Base-by-base conservation (phyloP, 768 basidiomycete species). In the Rhizopogon salebrosus region DNA sequence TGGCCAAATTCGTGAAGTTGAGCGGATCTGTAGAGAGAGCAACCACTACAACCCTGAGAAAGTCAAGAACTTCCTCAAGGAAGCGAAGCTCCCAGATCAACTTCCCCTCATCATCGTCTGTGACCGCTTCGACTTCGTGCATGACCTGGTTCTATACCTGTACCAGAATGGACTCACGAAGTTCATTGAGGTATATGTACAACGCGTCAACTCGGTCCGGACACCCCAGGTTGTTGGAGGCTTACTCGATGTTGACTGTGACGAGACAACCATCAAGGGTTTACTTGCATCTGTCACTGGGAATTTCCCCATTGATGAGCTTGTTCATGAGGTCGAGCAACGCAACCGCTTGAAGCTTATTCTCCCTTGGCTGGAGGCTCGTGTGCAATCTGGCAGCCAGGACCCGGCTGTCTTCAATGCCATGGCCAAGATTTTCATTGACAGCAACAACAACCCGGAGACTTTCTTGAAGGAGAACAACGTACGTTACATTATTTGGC, bases 1-100 rank as follows among this genome's bases (percentile, higher is more conserved):
- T 26, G 95, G 95, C 38, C 97, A 98, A 68, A 94, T 99, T 60
- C 89, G 97, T 45, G 97, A 99, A 69, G 97, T 99, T 52, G 97
- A 99, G 72, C 93, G 97, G 41, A 95, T 99, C 64, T 98, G 95
- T 67, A 80, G 97, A 50, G 97, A 99, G 75, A 93, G 90, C 70
- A 98, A 98, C 73, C 78, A 77, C 73, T 98, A 98, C 80, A 98
- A 95, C 70, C 92, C 97, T 1, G 97, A 99, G 77, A 99, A 99
- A 72, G 97, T 98, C 81, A 98, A 99, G 80, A 99, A 99, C 74
- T 98, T 98, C 87, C 84, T 98, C 70, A 98, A 98, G 72, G 97
- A 99, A 66, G 95, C 97, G 63, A 95, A 97, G 64, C 85, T 99
- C 26, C 74, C 85, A 35, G 97, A 98, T 66, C 97, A 98, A 67